phyloP scores from a whole-genome alignment of 345 rosid species.

The Salix brachista region DNA sequence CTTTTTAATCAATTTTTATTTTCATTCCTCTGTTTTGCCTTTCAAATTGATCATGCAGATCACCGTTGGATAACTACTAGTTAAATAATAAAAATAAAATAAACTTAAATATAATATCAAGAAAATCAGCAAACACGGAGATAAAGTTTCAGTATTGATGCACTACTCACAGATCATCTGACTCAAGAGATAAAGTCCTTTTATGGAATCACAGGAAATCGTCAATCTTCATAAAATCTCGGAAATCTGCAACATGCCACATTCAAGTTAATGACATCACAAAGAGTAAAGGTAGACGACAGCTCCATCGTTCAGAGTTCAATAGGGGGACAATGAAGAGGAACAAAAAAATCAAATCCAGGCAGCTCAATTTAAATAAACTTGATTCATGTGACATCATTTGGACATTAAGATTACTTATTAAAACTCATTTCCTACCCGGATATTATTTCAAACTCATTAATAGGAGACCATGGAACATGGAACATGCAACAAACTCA shows the following conservation, averaged over 20 bases:
- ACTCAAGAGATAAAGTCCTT: constrained; percentile 1
- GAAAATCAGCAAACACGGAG: neutral
- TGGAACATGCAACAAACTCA: constrained; percentile 21
- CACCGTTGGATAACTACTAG: too few species aligned
- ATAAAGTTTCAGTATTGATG: neutral
- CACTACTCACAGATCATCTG: constrained; percentile 10
- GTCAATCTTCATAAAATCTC: constrained; percentile 59
- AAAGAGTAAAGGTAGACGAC: neutral
- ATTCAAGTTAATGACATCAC: constrained; percentile 8
- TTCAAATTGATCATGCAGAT: too few species aligned
- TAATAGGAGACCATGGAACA: neutral
- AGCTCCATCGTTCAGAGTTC: neutral
- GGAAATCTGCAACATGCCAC: constrained; percentile 55
- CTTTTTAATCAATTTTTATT: too few species aligned
- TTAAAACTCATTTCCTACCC: neutral
- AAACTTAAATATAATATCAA: neutral
- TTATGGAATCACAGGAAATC: constrained; percentile 9
- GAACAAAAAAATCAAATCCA: neutral
- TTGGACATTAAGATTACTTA: neutral
- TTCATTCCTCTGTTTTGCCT: too few species aligned
- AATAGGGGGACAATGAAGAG: neutral
- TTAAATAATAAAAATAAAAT: too few species aligned
- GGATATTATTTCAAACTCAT: neutral
- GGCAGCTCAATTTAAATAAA: too few species aligned
- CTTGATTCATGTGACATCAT: neutral